Percentiles rank a stretch among this genome's conserved stretches.
phyloP scores from a whole-genome alignment of 495 filamentous ascomycete species.

The Tuber microsphaerosporum region DNA sequence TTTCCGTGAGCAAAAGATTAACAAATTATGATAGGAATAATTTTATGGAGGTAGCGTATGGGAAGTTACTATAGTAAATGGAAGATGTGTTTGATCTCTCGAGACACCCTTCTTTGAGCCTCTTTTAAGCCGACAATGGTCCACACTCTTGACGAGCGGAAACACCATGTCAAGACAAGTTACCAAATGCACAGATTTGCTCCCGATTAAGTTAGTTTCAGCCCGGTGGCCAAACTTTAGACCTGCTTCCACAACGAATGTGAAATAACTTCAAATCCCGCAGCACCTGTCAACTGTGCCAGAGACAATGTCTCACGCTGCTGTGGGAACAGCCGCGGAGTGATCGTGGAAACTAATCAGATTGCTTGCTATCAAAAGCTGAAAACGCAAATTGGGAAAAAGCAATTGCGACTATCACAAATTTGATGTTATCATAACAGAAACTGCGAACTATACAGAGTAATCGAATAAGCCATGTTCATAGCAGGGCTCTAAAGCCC shows the following conservation, averaged over 20 bases:
- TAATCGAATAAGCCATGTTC: not conserved
- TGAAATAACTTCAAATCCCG: not conserved
- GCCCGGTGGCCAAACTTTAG: not conserved
- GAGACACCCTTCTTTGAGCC: not conserved
- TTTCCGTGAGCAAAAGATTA: not conserved
- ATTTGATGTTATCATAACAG: not conserved
- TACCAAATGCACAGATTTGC: not conserved
- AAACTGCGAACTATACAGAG: not conserved
- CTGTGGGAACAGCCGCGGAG: rapidly evolving
- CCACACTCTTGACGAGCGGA: not conserved
- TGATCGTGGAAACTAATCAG: not conserved
- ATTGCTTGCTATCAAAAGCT: not conserved
- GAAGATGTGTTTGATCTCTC: not conserved
- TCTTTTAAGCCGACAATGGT: not conserved
- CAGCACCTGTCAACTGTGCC: not conserved
- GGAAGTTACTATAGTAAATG: not conserved
- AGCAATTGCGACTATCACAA: not conserved
- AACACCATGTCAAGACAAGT: not conserved
- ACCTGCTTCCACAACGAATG: not conserved
- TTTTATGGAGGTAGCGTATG: not conserved
- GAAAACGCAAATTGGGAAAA: not conserved
- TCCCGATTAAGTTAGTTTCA: not conserved
- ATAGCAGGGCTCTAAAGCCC: not conserved
- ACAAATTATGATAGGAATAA: not conserved
- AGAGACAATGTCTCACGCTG: not conserved